These are phyloP conservation scores for Saccharomycopsis olivae DNA, from an alignment of 805 yeast genomes.

Conservation along the genomic window DNA sequence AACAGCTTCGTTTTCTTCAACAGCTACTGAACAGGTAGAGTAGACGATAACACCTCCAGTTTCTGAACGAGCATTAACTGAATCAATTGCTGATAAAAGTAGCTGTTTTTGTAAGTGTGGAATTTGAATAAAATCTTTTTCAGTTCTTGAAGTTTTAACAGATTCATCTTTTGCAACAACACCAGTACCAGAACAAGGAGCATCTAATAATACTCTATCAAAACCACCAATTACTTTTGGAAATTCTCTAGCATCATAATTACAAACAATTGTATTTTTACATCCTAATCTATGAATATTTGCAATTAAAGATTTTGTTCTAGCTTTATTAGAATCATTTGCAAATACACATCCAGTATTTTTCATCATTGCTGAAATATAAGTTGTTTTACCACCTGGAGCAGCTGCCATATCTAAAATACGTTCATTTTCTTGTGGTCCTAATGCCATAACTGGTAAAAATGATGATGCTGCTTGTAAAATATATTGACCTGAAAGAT, in stretches of 20 bases:
- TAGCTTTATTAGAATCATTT: slow-evolving; percentile 90
- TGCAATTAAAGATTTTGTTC: slow-evolving; percentile 94
- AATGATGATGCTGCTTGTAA: slow-evolving; percentile 98
- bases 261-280: slow-evolving; percentile 90
- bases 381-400: slow-evolving; percentile 52
- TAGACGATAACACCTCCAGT: slow-evolving; percentile 93
- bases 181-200: slow-evolving; percentile 99
- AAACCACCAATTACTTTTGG: slow-evolving; percentile 98
- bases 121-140: slow-evolving; percentile 90
- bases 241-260: slow-evolving; percentile 96
- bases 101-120: slow-evolving; percentile 96
- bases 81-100: slow-evolving; percentile 88
- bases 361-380: slow-evolving; percentile 76
- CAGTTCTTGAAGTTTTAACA: slow-evolving; percentile 88
- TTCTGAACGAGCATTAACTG: slow-evolving; percentile 85
- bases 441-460: slow-evolving; percentile 94
- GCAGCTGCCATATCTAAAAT: slow-evolving; percentile 93
- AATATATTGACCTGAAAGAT: slow-evolving; percentile 94
- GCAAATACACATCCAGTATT: slow-evolving; percentile 97
- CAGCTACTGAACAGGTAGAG: slow-evolving; percentile 97
- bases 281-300: slow-evolving; percentile 96
- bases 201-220: slow-evolving; percentile 89
- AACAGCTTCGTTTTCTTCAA: slow-evolving; percentile 96
- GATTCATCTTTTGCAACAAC: slow-evolving; percentile 96
- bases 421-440: slow-evolving; percentile 95